These are phyloP conservation scores for Citrus unshiu DNA, from an alignment of 345 rosid genomes.

Conservation along the genomic window DNA sequence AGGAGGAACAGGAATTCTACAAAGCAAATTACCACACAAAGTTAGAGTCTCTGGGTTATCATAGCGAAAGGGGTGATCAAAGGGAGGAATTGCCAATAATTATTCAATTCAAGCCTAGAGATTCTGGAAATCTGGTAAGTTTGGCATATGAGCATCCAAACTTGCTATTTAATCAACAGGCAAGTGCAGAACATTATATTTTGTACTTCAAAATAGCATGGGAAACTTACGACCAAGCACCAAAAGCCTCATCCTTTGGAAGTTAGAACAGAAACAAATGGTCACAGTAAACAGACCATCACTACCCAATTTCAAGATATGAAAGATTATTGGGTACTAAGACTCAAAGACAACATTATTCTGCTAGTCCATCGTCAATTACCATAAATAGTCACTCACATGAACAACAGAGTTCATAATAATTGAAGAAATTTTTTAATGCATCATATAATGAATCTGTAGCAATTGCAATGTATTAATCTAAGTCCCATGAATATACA, in stretches of 20 bases:
- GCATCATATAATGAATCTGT: neutral
- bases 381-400: neutral
- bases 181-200: neutral
- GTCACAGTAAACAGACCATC: neutral
- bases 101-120: neutral
- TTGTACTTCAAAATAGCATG: neutral
- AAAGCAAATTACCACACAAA: conserved; percentile 1
- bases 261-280: neutral
- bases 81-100: neutral
- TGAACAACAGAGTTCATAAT: neutral
- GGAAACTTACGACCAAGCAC: neutral
- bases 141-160: conserved; percentile 2
- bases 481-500: too few species aligned
- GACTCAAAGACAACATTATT: neutral
- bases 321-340: neutral
- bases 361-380: too few species aligned
- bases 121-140: neutral
- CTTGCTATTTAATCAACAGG: neutral
- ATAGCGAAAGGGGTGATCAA: neutral
- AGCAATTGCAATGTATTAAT: neutral
- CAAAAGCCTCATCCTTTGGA: neutral
- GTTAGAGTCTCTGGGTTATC: neutral
- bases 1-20: conserved; percentile 59
- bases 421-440: neutral
- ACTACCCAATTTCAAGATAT: neutral